Evolutionary conservation across 2,329 filamentous ascomycete species (phyloP).

Genomic region (Talaromyces sp.): DNA sequence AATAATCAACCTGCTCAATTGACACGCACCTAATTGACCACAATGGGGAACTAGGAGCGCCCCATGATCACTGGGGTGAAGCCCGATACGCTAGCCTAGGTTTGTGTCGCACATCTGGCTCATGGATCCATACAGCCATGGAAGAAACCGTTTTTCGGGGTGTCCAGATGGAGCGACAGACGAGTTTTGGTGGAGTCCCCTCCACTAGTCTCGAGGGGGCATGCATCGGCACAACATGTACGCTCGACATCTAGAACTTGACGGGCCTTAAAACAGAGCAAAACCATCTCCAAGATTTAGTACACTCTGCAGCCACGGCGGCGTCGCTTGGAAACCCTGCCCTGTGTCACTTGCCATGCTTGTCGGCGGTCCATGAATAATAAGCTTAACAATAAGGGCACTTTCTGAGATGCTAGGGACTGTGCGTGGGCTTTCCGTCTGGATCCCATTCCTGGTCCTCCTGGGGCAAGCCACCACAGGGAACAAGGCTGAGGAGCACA

Average conservation of each 20-base stretch:
- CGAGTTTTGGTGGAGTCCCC: not conserved
- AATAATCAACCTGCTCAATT: not conserved
- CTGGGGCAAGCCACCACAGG: not conserved
- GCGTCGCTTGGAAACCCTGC: not conserved
- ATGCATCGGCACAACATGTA: not conserved
- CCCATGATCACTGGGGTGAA: slow-evolving; percentile 1
- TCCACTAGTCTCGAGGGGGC: slow-evolving; percentile 2
- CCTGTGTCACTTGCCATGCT: not conserved
- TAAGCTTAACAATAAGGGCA: not conserved
- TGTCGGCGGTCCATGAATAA: not conserved
- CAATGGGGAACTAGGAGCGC: not conserved
- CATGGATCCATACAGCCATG: not conserved
- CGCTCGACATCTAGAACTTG: slow-evolving; percentile 6
- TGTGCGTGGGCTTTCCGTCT: not conserved
- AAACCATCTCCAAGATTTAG: not conserved
- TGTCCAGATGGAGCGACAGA: not conserved
- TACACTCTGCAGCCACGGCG: not conserved
- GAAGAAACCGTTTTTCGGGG: not conserved
- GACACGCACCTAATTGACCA: not conserved
- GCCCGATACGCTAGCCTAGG: not conserved
- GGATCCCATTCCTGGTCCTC: not conserved
- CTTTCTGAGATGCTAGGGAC: not conserved
- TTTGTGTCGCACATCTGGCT: not conserved
- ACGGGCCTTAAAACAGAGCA: not conserved
- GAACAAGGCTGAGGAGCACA: slow-evolving; percentile 10